Percentiles rank a stretch among this genome's conserved stretches.
Evolutionary conservation across 2,329 filamentous ascomycete genomes (phyloP).

Genomic region (Neophaeococcomyces mojaviensis): DNA sequence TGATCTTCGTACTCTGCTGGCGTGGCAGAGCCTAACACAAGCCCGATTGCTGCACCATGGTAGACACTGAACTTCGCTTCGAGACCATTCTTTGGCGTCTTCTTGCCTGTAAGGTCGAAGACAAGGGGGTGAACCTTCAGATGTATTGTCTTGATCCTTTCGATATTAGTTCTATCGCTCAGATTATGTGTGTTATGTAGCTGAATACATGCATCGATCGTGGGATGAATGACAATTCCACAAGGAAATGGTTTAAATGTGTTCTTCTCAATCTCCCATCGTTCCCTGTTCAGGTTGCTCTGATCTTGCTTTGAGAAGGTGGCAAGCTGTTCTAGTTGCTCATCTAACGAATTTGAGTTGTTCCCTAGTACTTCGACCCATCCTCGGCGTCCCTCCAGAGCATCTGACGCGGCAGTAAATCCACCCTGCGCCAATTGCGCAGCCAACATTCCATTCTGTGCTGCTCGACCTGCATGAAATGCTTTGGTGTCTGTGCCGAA

Average conservation of each 20-base stretch:
- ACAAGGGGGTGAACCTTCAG: constrained; percentile 45
- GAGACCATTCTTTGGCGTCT: constrained; percentile 41
- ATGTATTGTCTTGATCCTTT: constrained; percentile 34
- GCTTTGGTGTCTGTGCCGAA: constrained; percentile 51
- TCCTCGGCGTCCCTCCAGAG: constrained; percentile 46
- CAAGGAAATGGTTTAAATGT: constrained; percentile 53
- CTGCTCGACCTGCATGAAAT: constrained; percentile 48
- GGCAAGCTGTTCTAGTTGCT: constrained; percentile 31
- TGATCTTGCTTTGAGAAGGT: constrained; percentile 7
- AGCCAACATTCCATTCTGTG: constrained; percentile 45
- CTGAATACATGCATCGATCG: constrained; percentile 47
- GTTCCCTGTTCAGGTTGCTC: not conserved
- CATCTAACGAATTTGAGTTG: constrained; percentile 32
- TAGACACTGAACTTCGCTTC: constrained; percentile 51
- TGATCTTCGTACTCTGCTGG: constrained; percentile 45
- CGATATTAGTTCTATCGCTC: constrained; percentile 17
- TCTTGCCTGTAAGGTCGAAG: constrained; percentile 47
- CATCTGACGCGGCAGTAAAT: constrained; percentile 41
- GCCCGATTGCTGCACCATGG: constrained; percentile 45
- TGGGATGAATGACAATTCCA: constrained; percentile 50
- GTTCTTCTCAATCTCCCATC: constrained; percentile 48
- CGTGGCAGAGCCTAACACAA: constrained; percentile 45
- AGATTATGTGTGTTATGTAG: constrained; percentile 31
- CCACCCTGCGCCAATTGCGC: constrained; percentile 41
- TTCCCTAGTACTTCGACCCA: constrained; percentile 47